Evolutionary conservation across 805 yeast genomes (phyloP).

Genomic region (Brettanomyces naardenensis): DNA sequence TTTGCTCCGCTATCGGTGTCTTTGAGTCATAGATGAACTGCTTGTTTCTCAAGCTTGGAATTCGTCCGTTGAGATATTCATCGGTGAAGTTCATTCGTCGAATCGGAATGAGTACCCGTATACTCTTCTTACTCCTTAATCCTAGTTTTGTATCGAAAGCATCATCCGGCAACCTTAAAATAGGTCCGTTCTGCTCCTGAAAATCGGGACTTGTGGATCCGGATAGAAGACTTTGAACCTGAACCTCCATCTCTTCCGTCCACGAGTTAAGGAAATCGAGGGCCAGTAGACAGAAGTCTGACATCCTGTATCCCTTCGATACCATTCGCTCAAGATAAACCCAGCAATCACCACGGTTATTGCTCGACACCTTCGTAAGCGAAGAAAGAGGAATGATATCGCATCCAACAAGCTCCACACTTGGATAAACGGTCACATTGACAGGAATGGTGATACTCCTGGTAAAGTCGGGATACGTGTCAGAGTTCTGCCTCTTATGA

Average conservation of each 20-base stretch:
- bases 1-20: conserved; percentile 48
- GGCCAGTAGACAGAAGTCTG: conserved; percentile 55
- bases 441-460: conserved; percentile 63
- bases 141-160: conserved; percentile 11
- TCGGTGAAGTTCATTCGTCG: conserved; percentile 40
- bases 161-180: conserved; percentile 10
- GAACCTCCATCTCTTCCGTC: conserved; percentile 48
- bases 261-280: conserved; percentile 80
- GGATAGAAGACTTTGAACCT: conserved; percentile 16
- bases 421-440: conserved; percentile 59
- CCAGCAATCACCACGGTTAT: conserved; percentile 21
- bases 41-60: conserved; percentile 64
- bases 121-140: conserved; percentile 21
- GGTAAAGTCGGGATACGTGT: conserved; percentile 27
- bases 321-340: conserved; percentile 25
- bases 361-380: conserved; percentile 20
- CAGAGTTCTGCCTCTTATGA: conserved; percentile 22
- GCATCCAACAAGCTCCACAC: conserved; percentile 67
- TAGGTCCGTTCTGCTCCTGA: conserved; percentile 16
- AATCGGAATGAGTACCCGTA: conserved; percentile 66
- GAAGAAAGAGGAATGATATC: conserved; percentile 58
- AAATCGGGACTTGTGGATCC: conserved; percentile 17
- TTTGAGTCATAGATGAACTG: conserved; percentile 60
- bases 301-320: conserved; percentile 25
- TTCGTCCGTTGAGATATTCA: conserved; percentile 37